A percentile compares a stretch with the other conserved stretches of the same genome.
phyloP scores from a whole-genome alignment of 768 basidiomycete genomes.

The Cystofilobasidium ferigula region DNA sequence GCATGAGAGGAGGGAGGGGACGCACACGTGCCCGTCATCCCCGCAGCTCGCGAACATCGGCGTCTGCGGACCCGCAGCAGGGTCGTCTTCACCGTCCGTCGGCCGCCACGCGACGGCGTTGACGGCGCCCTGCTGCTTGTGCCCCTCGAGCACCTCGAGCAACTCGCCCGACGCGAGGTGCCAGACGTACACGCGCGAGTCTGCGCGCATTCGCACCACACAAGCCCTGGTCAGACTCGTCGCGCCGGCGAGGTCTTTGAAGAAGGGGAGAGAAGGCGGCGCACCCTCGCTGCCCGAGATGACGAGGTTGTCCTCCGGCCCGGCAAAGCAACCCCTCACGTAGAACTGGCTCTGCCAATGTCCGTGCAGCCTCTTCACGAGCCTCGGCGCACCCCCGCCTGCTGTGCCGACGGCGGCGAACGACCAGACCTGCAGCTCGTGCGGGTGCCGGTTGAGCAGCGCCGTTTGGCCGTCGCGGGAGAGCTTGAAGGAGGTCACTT shows the following conservation, averaged over 20 bases:
- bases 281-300: conserved; percentile 90
- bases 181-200: conserved; percentile 91
- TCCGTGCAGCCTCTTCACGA: conserved; percentile 71
- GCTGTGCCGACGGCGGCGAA: conserved; percentile 47
- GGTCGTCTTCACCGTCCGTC: conserved; percentile 26
- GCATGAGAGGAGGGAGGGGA: neutral
- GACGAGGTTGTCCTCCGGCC: conserved; percentile 73
- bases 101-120: conserved; percentile 98
- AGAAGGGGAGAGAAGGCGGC: conserved; percentile 27
- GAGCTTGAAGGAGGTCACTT: conserved; percentile 76
- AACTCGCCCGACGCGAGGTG: conserved; percentile 71
- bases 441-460: conserved; percentile 73
- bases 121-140: conserved; percentile 77
- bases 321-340: conserved; percentile 88
- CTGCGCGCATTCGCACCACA: conserved; percentile 43
- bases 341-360: conserved; percentile 74
- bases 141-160: conserved; percentile 78
- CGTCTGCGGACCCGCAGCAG: conserved; percentile 44
- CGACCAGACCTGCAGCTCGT: conserved; percentile 83
- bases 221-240: neutral
- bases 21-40: conserved; percentile 70
- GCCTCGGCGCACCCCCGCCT: conserved; percentile 40
- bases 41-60: conserved; percentile 86
- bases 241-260: neutral
- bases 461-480: conserved; percentile 77